Base-by-base conservation (phyloP, 306 rosid species). In the Comarum palustre region DNA sequence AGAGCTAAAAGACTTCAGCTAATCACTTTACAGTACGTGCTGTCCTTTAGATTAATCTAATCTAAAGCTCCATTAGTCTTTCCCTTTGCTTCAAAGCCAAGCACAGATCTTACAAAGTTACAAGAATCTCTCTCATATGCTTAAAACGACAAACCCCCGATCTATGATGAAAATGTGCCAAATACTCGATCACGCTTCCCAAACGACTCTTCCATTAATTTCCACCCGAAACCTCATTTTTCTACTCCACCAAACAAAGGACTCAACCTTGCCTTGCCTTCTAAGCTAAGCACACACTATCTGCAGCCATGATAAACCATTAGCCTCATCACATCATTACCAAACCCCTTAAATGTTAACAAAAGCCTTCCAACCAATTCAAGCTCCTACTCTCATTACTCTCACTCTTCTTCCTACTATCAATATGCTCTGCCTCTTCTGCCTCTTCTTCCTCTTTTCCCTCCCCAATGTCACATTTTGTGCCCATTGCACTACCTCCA, bases 401-500 rank as follows among this genome's bases (percentile, higher is more conserved):
- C 66, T 39, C 73, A 9, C 45, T 63, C 51, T 46, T 74, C 71
- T 75, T 66, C 60, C 74, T 5, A 41, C 47, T 69, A 34, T 31
- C 77, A 75, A 77, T 69, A 79, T 87, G 90, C 47, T 70, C 75
- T 38, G 68, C 79, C 58, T 79, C 82, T 51, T 75, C 81, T 60
- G 78, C 62, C 65, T 78, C 71, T 15, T 75, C 61, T 62, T 83
- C 58, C 65, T 76, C 60, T 77, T 71, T 3, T 77, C 55, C 52
- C 60, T 81, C 66, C 84, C 87, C 19, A 50, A 64, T 7, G 6
- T 48, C 38, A 84, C 86, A 63, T 66, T 69, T 74, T 84, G 90
- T n/a, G 84, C 92, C 24, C 98, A 87, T 16, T 94, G 96, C 79
- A 85, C 95, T 66, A 81, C 90, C 36, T 36, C 80, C 77, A 85